Evolutionary conservation across 805 yeast species (phyloP).

Genomic region (Candida easanensis): DNA sequence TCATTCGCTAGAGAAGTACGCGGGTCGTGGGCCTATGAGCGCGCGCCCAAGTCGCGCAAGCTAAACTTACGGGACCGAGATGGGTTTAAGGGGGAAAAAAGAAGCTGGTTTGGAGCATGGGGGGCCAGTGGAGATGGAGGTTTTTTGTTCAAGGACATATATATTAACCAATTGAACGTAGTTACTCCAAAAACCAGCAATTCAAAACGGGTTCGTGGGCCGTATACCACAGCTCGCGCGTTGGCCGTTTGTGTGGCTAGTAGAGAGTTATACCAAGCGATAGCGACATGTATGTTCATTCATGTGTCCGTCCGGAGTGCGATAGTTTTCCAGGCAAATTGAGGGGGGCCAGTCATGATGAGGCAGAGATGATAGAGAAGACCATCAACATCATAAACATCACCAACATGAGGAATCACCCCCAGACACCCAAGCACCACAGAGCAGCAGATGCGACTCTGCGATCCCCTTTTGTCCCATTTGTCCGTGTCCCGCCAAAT

Average conservation of each 20-base stretch:
- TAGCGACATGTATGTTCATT: not conserved
- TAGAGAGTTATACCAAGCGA: not conserved
- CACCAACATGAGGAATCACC: not conserved
- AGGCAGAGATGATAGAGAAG: not conserved
- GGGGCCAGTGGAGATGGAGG: not conserved
- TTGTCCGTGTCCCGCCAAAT: not conserved
- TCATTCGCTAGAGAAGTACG: slow-evolving; percentile 1
- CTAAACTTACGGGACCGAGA: slow-evolving; percentile 6
- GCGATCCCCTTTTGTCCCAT: too few species aligned
- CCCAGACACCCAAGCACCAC: too few species aligned
- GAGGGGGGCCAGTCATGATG: not conserved
- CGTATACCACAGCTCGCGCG: not conserved
- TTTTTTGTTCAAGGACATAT: not conserved
- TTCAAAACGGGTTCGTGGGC: too few species aligned
- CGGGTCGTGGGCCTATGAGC: slow-evolving; percentile 1
- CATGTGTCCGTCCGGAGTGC: not conserved
- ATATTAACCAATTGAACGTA: too few species aligned
- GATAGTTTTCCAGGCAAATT: not conserved
- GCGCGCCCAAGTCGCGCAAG: not conserved
- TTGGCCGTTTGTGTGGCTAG: not conserved
- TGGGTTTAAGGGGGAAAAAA: not conserved
- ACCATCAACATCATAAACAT: not conserved
- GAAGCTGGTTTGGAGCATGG: not conserved
- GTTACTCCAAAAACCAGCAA: too few species aligned
- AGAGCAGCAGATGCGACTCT: too few species aligned